Base-by-base conservation (phyloP, 1,139 yeast species). In the Scheffersomyces segobiensis region DNA sequence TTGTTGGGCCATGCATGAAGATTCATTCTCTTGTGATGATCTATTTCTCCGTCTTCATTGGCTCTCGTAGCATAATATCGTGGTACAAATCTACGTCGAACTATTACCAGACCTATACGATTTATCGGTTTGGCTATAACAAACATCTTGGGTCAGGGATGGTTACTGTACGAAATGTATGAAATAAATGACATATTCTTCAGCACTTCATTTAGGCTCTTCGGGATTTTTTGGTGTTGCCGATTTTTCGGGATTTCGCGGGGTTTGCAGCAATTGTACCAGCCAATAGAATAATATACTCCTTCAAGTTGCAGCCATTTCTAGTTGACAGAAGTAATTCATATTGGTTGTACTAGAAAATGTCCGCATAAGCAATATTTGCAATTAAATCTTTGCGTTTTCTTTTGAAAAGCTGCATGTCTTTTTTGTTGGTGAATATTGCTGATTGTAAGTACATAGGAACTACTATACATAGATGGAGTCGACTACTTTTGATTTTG, bases 1-100 rank as follows among this genome's bases (percentile, higher is more conserved):
- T 75, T 65, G 3, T 71, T 68, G 5, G 96, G 97, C 92, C 96
- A 91, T 7, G 71, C 70, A 46, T 66, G 78, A 19, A 76, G 68
- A 2, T 69, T 67, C 47, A 65, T 63, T 50, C 66, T 65, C 20
- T 67, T 58, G 61, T 74, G 76, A 56, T 66, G 59, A 52, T 64
- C 64, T n/a, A 59, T 55, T 24, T 14, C 26, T 32, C 42, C 42
- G n/a, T 20, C 50, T 48, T 19, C 50, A 21, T 48, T 26, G 7
- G 50, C 50, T 24, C 21, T 48, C 20, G 50, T 48, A 21, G 50
- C 50, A 20, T 20, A 48, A 20, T 24, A 48, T 5, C 50, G 50
- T 21, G 26, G 50, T 48, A 21, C n/a, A 48, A 14, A 6, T 24
- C 50, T 20, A 20, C 24, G 20, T 48, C 42, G 42, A 32, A 32